phyloP scores from a whole-genome alignment of 352 stramenopile species.

The Phytophthora sojae region DNA sequence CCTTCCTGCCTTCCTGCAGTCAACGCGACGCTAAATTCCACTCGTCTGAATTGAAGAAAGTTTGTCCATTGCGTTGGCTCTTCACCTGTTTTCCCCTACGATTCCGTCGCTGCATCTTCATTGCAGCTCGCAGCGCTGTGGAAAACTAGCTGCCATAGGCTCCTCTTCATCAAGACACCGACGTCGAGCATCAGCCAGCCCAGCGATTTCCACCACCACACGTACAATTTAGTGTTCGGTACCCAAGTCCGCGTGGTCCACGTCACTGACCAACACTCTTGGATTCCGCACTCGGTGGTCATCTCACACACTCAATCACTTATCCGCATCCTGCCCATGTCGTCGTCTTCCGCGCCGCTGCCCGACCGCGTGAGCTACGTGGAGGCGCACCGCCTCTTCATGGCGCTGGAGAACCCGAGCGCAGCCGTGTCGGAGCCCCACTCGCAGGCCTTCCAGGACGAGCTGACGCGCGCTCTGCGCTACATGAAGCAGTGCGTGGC shows the following conservation, averaged over 20 bases:
- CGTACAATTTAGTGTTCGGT: neutral
- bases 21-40: neutral
- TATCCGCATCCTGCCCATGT: neutral
- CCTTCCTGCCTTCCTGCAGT: neutral
- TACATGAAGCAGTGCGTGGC: slow-evolving; percentile 49
- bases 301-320: neutral
- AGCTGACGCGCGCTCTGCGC: slow-evolving; percentile 23
- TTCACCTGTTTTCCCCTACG: too few species aligned
- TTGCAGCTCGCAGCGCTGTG: neutral
- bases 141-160: neutral
- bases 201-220: neutral
- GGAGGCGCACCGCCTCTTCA: slow-evolving; percentile 38
- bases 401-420: slow-evolving; percentile 26
- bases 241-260: neutral
- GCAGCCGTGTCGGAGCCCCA: slow-evolving; percentile 28
- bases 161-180: neutral
- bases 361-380: slow-evolving; percentile 42
- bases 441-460: slow-evolving; percentile 36
- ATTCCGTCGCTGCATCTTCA: too few species aligned
- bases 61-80: neutral
- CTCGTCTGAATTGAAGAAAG: neutral
- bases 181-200: neutral
- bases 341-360: neutral
- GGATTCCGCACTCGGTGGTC: neutral
- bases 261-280: neutral